Evolutionary conservation across 1,139 yeast genomes (phyloP), one percentile per base, ranked within the genome.

Genomic region (Fermentozyma sake): DNA sequence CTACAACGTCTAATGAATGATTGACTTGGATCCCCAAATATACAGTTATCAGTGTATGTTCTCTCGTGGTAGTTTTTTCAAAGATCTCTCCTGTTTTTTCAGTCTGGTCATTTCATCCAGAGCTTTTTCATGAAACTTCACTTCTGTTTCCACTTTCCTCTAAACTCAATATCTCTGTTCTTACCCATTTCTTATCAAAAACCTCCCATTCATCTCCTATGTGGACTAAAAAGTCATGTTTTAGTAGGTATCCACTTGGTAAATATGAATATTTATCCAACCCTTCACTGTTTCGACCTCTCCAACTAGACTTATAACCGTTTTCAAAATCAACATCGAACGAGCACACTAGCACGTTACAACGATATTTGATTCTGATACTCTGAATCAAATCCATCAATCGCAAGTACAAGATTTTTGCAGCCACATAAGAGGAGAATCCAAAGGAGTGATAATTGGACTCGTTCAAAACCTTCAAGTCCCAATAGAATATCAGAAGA

Each of bases 401-500:
- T 10, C 31, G 37, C 7, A 23, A 18, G 31, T 51, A 58, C 29
- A 42, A 42, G n/a, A 35, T 29, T 2, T 18, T 12, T 7, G 41
- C 32, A 7, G 36, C 28, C 9, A 19, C 16, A 17, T 30, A 33
- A 20, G 23, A 24, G 3, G 28, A 18, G 17, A 43, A 38, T 3
- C 51, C 54, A 22, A 28, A 30, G 6, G 27, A 22, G 16, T 20
- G 13, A 29, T 33, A 39, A 23, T 44, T 42, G 15, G 30, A 23
- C 17, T 33, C 28, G 24, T 45, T 44, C 14, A 43, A 27, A 17
- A 37, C 21, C 30, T 47, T 48, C 18, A 58, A 35, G 12, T 51
- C 52, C 67, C 68, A 65, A 34, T 50, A 60, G 30, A 50, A 60
- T 12, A 50, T 41, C 4, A 69, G 60, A 5, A 51, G 16, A 28